Base-by-base conservation (phyloP, 2,329 filamentous ascomycete species). In the Paraphoma sp. region DNA sequence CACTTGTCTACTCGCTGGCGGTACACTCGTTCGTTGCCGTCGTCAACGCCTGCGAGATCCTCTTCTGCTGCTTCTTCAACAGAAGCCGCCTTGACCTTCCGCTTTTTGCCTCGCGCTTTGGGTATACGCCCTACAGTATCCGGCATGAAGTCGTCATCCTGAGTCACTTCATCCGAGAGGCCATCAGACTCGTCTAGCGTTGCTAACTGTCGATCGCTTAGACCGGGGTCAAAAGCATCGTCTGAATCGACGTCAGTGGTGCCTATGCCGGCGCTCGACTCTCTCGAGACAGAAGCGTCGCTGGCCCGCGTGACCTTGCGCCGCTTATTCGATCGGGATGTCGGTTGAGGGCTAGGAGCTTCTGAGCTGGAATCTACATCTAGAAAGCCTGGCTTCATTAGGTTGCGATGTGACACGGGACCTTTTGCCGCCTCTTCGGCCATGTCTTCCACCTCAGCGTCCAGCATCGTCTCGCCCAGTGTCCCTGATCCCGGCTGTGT, bases 21-120 rank as follows among this genome's bases (percentile, higher is more conserved):
- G 72, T 96, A 99, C 17, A 93, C 83, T 0, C 83, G 79, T 73
- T 97, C 93, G 57, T 96, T 90, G 0, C 95, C 96, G 74, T 99
- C 95, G 68, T 99, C 95, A 17, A 97, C 77, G 2, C 85, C 85
- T 11, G 83, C 81, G 30, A 89, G 75, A 64, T 88, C 86, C 63
- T 87, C 84, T 42, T 75, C 68, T 40, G 73, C 71, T 9, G 65
- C 67, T 12, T 64, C 70, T 3, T 65, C 65, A 12, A 60, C 55
- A n/a, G 64, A 50, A 18, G 59, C 51, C 29, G 56, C 43, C 14
- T 67, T 70, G 6, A 60, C 52, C 43, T 64, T 72, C 23, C 64
- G 76, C 38, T 63, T 66, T 50, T 74, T 77, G 11, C 54, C 55
- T 18, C 68, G 65, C 11, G 63, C 65, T 60, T 78, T 80, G 5